These are phyloP conservation scores for Yarrowia keelungensis DNA, from an alignment of 805 yeast species.

Conservation along the genomic window DNA sequence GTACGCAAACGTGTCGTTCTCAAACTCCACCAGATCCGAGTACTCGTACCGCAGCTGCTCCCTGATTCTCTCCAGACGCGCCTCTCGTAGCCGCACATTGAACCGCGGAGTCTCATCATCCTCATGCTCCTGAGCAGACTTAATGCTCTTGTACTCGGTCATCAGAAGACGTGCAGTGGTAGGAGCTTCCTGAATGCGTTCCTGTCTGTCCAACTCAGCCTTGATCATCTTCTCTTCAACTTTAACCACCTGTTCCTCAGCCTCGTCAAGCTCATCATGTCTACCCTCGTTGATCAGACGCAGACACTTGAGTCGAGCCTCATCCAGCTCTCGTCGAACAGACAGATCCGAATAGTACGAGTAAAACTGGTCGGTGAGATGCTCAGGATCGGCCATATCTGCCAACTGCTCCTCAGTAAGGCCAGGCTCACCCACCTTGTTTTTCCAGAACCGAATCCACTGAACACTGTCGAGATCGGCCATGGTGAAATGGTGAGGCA, in stretches of 20 bases:
- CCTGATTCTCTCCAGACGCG: not conserved
- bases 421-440: not conserved
- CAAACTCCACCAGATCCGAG: not conserved
- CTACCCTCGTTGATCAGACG: not conserved
- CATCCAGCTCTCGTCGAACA: not conserved
- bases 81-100: not conserved
- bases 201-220: not conserved
- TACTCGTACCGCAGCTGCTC: not conserved
- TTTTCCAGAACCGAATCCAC: constrained; percentile 12
- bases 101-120: not conserved
- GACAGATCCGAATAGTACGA: not conserved
- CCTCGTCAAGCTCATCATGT: too few species aligned
- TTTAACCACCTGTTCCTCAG: too few species aligned
- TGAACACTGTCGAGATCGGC: not conserved
- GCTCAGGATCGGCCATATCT: not conserved
- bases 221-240: not conserved
- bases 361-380: constrained; percentile 18
- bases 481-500: constrained; percentile 5
- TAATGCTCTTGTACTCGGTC: constrained; percentile 2
- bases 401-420: not conserved
- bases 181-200: not conserved
- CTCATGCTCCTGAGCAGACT: not conserved
- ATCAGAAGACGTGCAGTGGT: not conserved
- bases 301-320: not conserved
- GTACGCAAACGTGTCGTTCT: not conserved